These are phyloP conservation scores for Dioscorea cayenensis DNA, from an alignment of 116 monocot genomes.

Conservation along the genomic window DNA sequence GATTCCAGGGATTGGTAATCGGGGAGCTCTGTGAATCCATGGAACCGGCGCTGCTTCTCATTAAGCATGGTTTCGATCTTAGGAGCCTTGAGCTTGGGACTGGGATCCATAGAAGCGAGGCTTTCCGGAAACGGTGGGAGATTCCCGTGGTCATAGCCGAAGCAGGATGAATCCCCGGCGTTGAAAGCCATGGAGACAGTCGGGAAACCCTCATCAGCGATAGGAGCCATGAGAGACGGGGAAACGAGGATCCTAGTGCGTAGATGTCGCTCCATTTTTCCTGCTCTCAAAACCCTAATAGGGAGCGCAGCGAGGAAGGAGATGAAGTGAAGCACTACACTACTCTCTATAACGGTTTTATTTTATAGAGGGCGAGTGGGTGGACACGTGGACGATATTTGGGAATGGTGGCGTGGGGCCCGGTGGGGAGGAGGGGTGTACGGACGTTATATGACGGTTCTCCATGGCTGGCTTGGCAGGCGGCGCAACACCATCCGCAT, in stretches of 20 bases:
- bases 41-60: background rate
- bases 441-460: background rate
- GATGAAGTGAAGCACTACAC: background rate
- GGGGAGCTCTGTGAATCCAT: background rate
- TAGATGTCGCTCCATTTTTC: background rate
- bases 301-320: background rate
- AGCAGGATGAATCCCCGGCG: too few species aligned
- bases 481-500: background rate
- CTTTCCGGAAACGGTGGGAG: background rate
- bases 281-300: background rate
- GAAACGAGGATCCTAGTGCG: background rate
- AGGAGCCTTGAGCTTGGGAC: background rate
- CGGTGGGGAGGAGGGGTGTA: background rate
- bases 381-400: constrained; percentile 2
- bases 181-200: background rate
- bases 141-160: background rate
- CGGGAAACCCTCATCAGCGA: background rate
- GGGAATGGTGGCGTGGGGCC: background rate
- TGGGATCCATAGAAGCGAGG: background rate
- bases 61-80: background rate
- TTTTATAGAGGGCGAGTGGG: background rate
- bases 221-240: background rate
- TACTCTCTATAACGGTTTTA: background rate
- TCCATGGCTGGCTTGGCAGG: background rate
- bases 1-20: background rate